Percentiles rank a stretch among this genome's conserved stretches.
Evolutionary conservation across 139 green algal species (phyloP).

Genomic region (Ulvella scutata): DNA sequence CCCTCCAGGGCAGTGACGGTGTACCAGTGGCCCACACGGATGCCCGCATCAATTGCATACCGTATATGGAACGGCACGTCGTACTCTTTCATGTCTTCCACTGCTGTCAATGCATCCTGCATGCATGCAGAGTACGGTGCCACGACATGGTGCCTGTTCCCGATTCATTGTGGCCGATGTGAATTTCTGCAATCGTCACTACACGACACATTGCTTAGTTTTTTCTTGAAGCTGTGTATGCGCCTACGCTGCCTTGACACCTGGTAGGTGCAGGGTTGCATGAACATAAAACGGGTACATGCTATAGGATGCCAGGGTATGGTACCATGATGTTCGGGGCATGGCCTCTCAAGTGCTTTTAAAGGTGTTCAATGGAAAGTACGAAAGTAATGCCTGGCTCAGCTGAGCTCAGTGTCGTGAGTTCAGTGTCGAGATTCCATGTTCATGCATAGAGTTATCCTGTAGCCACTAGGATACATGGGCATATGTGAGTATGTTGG

Average conservation of each 20-base stretch:
- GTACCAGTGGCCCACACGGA: constrained; percentile 74
- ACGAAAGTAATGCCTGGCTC: too few species aligned
- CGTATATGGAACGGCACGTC: constrained; percentile 94
- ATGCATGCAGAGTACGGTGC: background rate
- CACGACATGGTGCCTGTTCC: constrained; percentile 3
- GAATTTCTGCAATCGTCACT: background rate
- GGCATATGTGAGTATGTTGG: too few species aligned
- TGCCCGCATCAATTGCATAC: constrained; percentile 79
- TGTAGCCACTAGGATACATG: too few species aligned
- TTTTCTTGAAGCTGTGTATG: background rate
- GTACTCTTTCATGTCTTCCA: constrained; percentile 87
- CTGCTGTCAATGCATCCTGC: constrained; percentile 49
- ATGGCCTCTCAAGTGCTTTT: too few species aligned
- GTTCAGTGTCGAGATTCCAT: too few species aligned
- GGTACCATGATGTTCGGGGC: too few species aligned
- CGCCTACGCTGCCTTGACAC: constrained; percentile 1
- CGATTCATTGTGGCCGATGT: constrained; percentile 6
- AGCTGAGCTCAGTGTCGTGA: too few species aligned
- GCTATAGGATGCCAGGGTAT: too few species aligned
- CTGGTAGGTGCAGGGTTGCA: background rate
- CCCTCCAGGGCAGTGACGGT: constrained; percentile 11
- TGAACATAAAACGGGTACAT: too few species aligned
- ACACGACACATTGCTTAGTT: background rate
- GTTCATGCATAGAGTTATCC: too few species aligned
- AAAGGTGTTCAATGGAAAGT: too few species aligned